These are phyloP conservation scores for Microbotryomycetes sp. DNA, from an alignment of 1,284 basidiomycete genomes.

Conservation along the genomic window DNA sequence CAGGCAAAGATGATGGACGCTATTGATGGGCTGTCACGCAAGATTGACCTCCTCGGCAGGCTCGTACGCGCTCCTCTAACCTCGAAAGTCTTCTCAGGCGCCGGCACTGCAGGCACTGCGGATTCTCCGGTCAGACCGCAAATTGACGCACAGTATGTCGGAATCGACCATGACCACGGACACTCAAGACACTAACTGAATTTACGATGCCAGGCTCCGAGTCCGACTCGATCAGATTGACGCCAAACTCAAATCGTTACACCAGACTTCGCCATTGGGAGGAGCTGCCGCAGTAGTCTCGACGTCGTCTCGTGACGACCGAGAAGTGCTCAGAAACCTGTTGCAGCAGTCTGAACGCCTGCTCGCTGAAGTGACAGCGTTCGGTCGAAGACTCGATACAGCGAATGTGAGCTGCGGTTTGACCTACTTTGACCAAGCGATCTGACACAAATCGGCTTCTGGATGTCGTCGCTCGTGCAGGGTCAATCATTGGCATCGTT, in stretches of 20 bases:
- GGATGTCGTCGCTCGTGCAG: neutral
- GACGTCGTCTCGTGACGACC: neutral
- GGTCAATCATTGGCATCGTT: constrained; percentile 11
- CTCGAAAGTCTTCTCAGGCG: neutral
- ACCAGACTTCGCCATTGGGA: neutral
- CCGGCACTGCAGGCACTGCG: neutral
- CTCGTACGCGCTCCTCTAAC: neutral
- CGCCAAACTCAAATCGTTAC: neutral
- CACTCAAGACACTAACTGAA: no score
- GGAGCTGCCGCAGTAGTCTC: neutral
- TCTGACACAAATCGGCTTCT: no score
- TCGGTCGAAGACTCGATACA: constrained; percentile 22
- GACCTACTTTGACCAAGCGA: neutral
- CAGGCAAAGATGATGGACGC: constrained; percentile 36
- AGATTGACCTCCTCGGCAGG: constrained; percentile 25
- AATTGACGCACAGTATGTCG: no score
- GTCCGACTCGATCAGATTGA: constrained; percentile 10
- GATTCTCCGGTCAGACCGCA: neutral
- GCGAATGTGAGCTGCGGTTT: constrained; percentile 9
- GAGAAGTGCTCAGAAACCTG: constrained; percentile 16
- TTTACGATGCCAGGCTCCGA: constrained; percentile 16
- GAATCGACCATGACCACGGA: no score
- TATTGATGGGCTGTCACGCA: constrained; percentile 35
- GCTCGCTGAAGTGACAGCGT: constrained; percentile 21
- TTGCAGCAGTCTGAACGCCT: constrained; percentile 27